Base-by-base conservation (phyloP, 257 asterid species). In the Cynanchum wilfordii region DNA sequence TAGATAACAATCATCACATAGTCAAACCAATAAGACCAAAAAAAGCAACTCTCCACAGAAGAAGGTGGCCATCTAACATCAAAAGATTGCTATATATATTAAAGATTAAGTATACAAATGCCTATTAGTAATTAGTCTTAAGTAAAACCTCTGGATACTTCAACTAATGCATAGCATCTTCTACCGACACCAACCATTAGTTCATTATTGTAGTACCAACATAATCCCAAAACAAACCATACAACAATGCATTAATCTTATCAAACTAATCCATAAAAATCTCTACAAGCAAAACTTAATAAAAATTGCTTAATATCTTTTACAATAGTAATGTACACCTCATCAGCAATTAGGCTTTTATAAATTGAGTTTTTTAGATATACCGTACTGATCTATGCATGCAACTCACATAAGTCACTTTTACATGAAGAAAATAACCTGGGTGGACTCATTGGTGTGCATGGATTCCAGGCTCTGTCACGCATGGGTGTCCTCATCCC, bases 401-500 rank as follows among this genome's bases (percentile, higher is more conserved):
- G 67, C 44, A 62, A 3, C 67, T 62, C n/a, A 7, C 66, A 45
- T 4, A 10, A 17, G 24, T 17, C 7, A 9, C 13, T 7, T 29
- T 7, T 33, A 50, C 36, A 64, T 20, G 22, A 29, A 68, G 58
- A 30, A 51, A 76, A 66, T 45, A 73, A 94, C 99, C 97, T 90
- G 10, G 90, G 85, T 52, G 98, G 97, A 77, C 97, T 91, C 99
- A 91, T 90, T 13, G 99, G 95, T 30, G 97, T 77, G 60, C 84
- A 88, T 24, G 97, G 98, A 80, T 94, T 94, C 99, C 98, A 94
- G 51, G 99, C 99, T 74, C 96, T 78, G 82, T 94, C 98, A 50
- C 95, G 98, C 99, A 88, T 91, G 76, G 98, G 99, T 5, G 97
- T 94, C 87, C 99, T 84, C 98, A 91, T 94, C 52, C 99, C 99